These are phyloP conservation scores for Scheffersomyces cryptocercus DNA, from an alignment of 1,139 yeast genomes.

Conservation along the genomic window DNA sequence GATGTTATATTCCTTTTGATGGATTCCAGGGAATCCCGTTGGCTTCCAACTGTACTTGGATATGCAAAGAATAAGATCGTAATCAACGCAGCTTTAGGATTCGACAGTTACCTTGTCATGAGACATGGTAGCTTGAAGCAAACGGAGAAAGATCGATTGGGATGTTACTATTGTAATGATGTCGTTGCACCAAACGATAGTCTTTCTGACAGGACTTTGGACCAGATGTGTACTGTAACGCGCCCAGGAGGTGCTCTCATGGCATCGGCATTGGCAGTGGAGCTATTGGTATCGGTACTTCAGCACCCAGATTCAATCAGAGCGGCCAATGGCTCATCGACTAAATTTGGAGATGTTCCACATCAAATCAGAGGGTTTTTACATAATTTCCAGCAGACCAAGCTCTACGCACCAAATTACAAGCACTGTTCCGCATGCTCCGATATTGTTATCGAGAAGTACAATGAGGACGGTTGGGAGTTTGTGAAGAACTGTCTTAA, in stretches of 20 bases:
- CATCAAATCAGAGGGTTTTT: conserved; percentile 91
- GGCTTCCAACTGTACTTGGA: conserved; percentile 91
- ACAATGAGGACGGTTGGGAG: conserved; percentile 65
- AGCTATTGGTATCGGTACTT: conserved; percentile 68
- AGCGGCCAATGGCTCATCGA: conserved; percentile 34
- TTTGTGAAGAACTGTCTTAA: conserved; percentile 72
- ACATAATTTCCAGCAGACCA: conserved; percentile 60
- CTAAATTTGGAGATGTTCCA: conserved; percentile 70
- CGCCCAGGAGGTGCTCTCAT: conserved; percentile 92
- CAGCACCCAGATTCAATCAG: conserved; percentile 60
- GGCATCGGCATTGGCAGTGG: conserved; percentile 88
- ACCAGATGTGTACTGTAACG: conserved; percentile 98
- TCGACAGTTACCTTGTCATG: conserved; percentile 90
- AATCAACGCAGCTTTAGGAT: conserved; percentile 91
- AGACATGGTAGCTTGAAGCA: conserved; percentile 66
- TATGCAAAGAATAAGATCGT: conserved; percentile 67
- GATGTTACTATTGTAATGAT: conserved; percentile 95
- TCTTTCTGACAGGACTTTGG: conserved; percentile 79
- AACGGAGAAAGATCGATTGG: conserved; percentile 46
- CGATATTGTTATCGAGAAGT: conserved; percentile 50
- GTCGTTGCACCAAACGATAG: conserved; percentile 93
- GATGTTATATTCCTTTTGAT: conserved; percentile 79
- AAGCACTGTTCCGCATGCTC: conserved; percentile 87
- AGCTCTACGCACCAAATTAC: conserved; percentile 71
- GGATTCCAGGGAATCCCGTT: conserved; percentile 94